These are phyloP conservation scores for Planoprotostelium fungivorum DNA, from an alignment of 78 protist species.

Conservation along the genomic window DNA sequence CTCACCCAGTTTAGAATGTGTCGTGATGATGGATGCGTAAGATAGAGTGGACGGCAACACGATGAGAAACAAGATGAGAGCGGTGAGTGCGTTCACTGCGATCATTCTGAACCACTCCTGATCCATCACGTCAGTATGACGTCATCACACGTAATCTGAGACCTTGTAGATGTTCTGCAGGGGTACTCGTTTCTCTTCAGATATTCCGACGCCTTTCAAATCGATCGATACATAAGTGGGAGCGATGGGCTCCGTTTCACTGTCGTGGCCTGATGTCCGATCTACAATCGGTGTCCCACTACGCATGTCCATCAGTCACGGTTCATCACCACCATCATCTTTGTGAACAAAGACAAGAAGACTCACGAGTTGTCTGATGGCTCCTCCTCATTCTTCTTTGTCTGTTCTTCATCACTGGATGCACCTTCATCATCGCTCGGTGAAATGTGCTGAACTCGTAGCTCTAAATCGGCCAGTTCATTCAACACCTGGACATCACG, in stretches of 20 bases:
- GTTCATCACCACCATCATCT: no score
- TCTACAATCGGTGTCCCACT: no score
- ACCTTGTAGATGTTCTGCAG: no score
- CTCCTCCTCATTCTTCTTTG: no score
- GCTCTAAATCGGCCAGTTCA: neutral
- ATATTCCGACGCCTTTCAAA: neutral
- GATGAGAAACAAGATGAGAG: neutral
- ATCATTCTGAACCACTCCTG: neutral
- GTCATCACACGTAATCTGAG: no score
- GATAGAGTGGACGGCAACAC: neutral
- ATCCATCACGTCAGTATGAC: no score
- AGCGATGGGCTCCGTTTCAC: no score
- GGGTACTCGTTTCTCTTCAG: no score
- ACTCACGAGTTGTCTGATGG: no score
- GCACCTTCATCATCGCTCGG: neutral
- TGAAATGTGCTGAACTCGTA: neutral
- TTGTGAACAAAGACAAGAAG: no score
- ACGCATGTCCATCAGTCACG: no score
- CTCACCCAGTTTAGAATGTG: neutral
- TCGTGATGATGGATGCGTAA: neutral
- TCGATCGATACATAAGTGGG: neutral
- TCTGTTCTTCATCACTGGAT: neutral
- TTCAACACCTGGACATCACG: neutral
- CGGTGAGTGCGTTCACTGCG: neutral
- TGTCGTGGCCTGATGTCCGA: no score